A percentile compares a stretch with the other conserved stretches of the same genome.
Evolutionary conservation across 169 alveolate genomes (phyloP).

Genomic region (Cryptosporidium bovis): DNA sequence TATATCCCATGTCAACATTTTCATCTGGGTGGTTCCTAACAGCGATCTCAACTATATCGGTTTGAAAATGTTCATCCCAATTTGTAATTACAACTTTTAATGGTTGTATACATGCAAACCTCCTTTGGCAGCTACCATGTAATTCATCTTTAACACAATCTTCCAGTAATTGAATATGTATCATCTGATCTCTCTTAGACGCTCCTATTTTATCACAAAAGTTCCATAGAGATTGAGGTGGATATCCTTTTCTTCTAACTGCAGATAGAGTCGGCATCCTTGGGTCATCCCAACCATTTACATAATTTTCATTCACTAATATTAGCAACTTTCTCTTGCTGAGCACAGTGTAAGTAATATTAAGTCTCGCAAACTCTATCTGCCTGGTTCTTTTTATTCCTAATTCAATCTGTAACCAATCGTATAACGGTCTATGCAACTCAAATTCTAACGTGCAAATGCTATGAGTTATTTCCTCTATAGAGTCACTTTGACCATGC

Average conservation of each 20-base stretch:
- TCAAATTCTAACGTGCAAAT: slow-evolving; percentile 99
- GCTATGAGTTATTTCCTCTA: slow-evolving; percentile 97
- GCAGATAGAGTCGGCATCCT: slow-evolving; percentile 98
- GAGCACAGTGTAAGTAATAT: slow-evolving; percentile 94
- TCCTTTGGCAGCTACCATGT: slow-evolving; percentile 86
- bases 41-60: slow-evolving; percentile 76
- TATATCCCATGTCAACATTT: slow-evolving; percentile 44
- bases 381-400: slow-evolving; percentile 86
- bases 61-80: slow-evolving; percentile 66
- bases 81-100: slow-evolving; percentile 83
- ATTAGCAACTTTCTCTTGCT: slow-evolving; percentile 95
- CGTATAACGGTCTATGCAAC: slow-evolving; percentile 97
- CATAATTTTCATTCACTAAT: slow-evolving; percentile 91
- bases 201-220: slow-evolving; percentile 95
- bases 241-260: slow-evolving; percentile 96
- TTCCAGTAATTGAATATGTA: slow-evolving; percentile 92
- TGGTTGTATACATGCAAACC: slow-evolving; percentile 89
- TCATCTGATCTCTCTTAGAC: slow-evolving; percentile 94
- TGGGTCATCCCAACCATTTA: slow-evolving; percentile 99
- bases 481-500: slow-evolving; percentile 98
- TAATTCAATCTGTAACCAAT: slow-evolving; percentile 96
- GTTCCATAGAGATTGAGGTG: slow-evolving; percentile 88
- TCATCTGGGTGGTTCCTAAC: slow-evolving; percentile 76
- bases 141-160: slow-evolving; percentile 91
- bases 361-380: slow-evolving; percentile 97